Evolutionary conservation across 2,329 filamentous ascomycete genomes (phyloP).

Genomic region (Aspergillus glaucus): DNA sequence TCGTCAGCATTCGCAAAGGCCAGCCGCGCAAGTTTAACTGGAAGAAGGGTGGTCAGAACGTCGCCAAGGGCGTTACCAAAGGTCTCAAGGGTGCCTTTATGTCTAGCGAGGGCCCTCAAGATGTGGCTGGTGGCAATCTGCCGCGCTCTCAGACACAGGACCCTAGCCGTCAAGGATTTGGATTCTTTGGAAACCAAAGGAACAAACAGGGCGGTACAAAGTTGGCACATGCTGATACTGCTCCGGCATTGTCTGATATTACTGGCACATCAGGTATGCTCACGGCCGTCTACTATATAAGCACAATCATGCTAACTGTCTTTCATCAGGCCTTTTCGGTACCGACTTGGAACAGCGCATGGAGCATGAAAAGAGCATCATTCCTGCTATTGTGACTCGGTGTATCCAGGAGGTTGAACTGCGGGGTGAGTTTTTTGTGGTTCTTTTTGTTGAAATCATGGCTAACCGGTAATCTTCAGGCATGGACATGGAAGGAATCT

Average conservation of each 20-base stretch:
- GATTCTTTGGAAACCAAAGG: slow-evolving; percentile 58
- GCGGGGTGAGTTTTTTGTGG: slow-evolving; percentile 52
- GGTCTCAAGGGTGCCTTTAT: slow-evolving; percentile 88
- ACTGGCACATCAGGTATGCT: slow-evolving; percentile 30
- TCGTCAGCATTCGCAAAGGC: slow-evolving; percentile 90
- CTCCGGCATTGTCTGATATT: slow-evolving; percentile 34
- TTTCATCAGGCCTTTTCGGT: slow-evolving; percentile 62
- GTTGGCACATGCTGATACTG: slow-evolving; percentile 39
- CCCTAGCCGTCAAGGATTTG: slow-evolving; percentile 56
- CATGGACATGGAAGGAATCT: slow-evolving; percentile 96
- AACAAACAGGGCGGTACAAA: slow-evolving; percentile 35
- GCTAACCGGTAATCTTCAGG: slow-evolving; percentile 29
- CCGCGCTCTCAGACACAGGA: slow-evolving; percentile 38
- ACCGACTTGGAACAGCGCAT: slow-evolving; percentile 80
- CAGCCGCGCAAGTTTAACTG: slow-evolving; percentile 97
- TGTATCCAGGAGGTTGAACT: slow-evolving; percentile 97
- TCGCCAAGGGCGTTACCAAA: slow-evolving; percentile 91
- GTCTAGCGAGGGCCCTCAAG: slow-evolving; percentile 48
- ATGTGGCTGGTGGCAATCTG: slow-evolving; percentile 22
- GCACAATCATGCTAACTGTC: slow-evolving; percentile 4
- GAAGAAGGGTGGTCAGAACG: slow-evolving; percentile 92
- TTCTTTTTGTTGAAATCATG: background rate
- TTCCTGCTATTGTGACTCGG: slow-evolving; percentile 82
- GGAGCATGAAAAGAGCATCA: slow-evolving; percentile 80
- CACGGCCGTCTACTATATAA: background rate